phyloP scores from a whole-genome alignment of 176 grass and related monocot species.

The Eleusine coracana region DNA sequence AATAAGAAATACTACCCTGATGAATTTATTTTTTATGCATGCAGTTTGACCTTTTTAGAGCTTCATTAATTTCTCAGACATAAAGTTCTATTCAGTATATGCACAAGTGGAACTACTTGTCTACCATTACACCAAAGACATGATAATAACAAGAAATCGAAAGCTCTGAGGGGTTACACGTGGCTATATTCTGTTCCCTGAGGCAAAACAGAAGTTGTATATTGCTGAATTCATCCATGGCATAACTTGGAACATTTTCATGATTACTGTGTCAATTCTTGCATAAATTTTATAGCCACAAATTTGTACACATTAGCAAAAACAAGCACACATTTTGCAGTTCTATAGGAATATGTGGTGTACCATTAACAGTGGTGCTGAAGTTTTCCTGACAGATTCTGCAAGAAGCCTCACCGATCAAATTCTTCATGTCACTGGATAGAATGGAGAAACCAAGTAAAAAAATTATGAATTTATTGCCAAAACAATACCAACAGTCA shows the following conservation, averaged over 20 bases:
- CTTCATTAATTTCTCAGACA: background rate
- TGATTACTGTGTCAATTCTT: background rate
- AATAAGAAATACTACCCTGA: background rate
- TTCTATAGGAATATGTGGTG: slow-evolving; percentile 8
- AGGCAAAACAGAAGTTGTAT: background rate
- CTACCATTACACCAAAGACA: background rate
- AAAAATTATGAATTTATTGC: slow-evolving; percentile 15
- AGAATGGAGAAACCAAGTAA: slow-evolving; percentile 31
- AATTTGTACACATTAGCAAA: background rate
- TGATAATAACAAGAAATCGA: background rate
- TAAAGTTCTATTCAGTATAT: background rate
- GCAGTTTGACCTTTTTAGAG: background rate
- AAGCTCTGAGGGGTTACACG: background rate
- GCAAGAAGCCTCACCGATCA: slow-evolving; percentile 81
- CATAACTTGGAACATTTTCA: background rate
- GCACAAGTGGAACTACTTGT: background rate
- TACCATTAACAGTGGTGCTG: slow-evolving; percentile 83
- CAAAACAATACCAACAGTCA: background rate
- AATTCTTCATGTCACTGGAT: slow-evolving; percentile 84
- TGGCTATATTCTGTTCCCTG: background rate
- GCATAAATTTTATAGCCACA: slow-evolving; percentile 3
- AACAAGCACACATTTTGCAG: background rate
- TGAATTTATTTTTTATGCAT: background rate
- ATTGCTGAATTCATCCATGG: background rate
- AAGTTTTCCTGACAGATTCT: slow-evolving; percentile 85